Conservation (phyloP, 2,329 filamentous ascomycete genomes). For the Calonectria ilicicola region DNA sequence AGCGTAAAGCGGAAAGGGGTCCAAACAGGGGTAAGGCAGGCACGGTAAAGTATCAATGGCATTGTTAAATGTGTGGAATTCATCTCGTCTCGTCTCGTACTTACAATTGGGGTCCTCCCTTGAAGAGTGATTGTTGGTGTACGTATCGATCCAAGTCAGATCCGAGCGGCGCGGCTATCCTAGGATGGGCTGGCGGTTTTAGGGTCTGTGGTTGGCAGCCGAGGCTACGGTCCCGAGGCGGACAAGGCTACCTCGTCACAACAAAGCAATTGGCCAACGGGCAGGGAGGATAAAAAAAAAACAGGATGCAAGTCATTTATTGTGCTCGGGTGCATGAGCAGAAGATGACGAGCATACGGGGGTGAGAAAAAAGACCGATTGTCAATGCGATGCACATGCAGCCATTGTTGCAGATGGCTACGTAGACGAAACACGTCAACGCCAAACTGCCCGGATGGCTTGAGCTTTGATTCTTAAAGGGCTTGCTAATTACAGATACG, state of each 20-base stretch:
- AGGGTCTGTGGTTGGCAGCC: conserved; percentile 11
- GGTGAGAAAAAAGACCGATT: neutral
- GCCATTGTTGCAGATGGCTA: conserved; percentile 4
- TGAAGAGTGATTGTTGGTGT: conserved; percentile 3
- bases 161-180: conserved; percentile 13
- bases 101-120: conserved; percentile 1
- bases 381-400: conserved; percentile 16
- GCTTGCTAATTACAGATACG: neutral
- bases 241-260: conserved; percentile 15
- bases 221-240: conserved; percentile 12
- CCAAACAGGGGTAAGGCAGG: neutral
- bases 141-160: conserved; percentile 14
- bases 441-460: neutral
- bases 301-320: conserved; percentile 1
- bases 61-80: conserved; percentile 1
- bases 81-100: conserved; percentile 1
- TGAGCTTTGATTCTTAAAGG: neutral
- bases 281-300: neutral
- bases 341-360: neutral
- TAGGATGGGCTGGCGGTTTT: conserved; percentile 16
- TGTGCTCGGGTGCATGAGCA: conserved; percentile 6
- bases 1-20: neutral
- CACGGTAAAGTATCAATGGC: neutral
- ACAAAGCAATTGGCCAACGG: conserved; percentile 11
- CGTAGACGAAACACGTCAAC: conserved; percentile 6